These are phyloP conservation scores for Apiotrichum gracile DNA, from an alignment of 1,284 basidiomycete genomes.

Conservation along the genomic window DNA sequence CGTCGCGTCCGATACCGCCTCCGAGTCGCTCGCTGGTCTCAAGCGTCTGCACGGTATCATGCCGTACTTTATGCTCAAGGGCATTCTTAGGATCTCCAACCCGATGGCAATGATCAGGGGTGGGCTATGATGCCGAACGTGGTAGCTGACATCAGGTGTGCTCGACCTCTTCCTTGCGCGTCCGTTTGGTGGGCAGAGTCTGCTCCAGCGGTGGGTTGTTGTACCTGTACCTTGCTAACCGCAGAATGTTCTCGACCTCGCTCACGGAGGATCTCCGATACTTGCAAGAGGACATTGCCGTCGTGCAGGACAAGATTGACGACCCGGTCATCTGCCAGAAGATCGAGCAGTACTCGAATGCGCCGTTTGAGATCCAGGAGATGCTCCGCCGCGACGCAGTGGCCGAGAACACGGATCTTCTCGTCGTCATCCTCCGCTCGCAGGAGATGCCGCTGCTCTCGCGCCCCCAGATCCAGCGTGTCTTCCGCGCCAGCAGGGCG, in stretches of 20 bases:
- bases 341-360: slow-evolving; percentile 76
- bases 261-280: slow-evolving; percentile 81
- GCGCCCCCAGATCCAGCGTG: slow-evolving; percentile 68
- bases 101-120: slow-evolving; percentile 90
- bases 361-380: slow-evolving; percentile 79
- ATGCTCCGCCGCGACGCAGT: slow-evolving; percentile 70
- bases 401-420: slow-evolving; percentile 67
- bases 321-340: slow-evolving; percentile 84
- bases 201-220: slow-evolving; percentile 67
- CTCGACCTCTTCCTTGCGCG: slow-evolving; percentile 96
- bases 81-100: slow-evolving; percentile 87
- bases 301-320: slow-evolving; percentile 80
- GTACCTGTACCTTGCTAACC: background rate
- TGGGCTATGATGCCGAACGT: slow-evolving; percentile 27
- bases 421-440: slow-evolving; percentile 77
- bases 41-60: slow-evolving; percentile 94
- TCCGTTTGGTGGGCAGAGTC: slow-evolving; percentile 87
- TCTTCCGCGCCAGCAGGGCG: slow-evolving; percentile 67
- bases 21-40: slow-evolving; percentile 76
- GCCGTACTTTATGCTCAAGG: slow-evolving; percentile 95
- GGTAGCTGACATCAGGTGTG: slow-evolving; percentile 51
- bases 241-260: slow-evolving; percentile 88
- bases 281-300: slow-evolving; percentile 76
- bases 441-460: slow-evolving; percentile 68
- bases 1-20: slow-evolving; percentile 86